Evolutionary conservation across 129 eudicot species (phyloP), one percentile per base, ranked within the genome.

Genomic region (Flaveria trinervia): DNA sequence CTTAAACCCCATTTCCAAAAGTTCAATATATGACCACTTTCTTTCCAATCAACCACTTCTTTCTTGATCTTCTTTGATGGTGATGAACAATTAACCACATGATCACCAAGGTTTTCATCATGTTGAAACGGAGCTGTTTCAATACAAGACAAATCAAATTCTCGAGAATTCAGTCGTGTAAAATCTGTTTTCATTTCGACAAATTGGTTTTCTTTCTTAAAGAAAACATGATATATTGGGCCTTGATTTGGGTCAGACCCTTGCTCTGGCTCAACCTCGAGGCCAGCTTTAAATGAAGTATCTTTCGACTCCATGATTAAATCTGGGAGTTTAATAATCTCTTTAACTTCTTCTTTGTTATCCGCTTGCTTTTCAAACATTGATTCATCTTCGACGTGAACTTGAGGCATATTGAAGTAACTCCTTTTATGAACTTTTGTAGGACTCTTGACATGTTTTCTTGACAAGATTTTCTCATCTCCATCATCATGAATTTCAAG

Each of bases 121-220:
- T 81, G 83, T 70, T 83, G 96, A 70, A 62, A 68, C 59, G 48
- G 11, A 15, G 78, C 75, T 5, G 72, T 73, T 79, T 83, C 92
- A 28, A 79, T 65, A 65, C 62, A 82, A 78, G 86, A 79, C 72
- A 62, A 1, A 16, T 79, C 28, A 5, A 74, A 17, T 68, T 89
- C 93, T 84, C 70, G 74, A 65, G 39, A 56, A 75, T 65, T 20
- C 55, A 85, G 70, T 80, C 39, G 84, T 0, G 86, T 81, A 14
- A 93, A 92, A 56, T 80, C 92, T 79, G 77, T 52, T 82, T 88
- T 90, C 89, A 78, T 86, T 82, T 93, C 92, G 89, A 78, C 92
- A 83, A 85, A 90, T 86, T 93, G 87, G 82, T 84, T 79, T 80
- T 93, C 96, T 81, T 85, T 86, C 73, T 87, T 81, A 83, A 89